Evolutionary conservation across 2,329 filamentous ascomycete species (phyloP).

Genomic region (Aspergillus ochraceoroseus): DNA sequence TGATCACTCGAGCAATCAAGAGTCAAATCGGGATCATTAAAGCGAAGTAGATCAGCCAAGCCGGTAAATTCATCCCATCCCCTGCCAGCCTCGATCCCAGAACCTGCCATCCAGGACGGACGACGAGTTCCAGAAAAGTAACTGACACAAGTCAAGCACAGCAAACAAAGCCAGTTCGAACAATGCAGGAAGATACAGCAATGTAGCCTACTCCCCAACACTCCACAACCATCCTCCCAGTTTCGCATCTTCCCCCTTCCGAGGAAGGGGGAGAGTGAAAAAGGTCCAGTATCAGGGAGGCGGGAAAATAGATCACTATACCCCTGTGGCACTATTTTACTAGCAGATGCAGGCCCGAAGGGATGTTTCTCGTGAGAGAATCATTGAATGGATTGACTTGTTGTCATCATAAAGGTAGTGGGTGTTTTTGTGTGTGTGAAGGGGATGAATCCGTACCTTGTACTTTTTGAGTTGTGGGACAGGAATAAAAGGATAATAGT

Average conservation of each 20-base stretch:
- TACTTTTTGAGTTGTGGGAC: background rate
- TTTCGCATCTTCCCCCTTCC: constrained; percentile 9
- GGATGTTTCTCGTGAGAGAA: constrained; percentile 40
- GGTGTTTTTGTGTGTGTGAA: constrained; percentile 8
- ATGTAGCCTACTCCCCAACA: constrained; percentile 25
- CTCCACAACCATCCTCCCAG: constrained; percentile 47
- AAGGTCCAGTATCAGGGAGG: constrained; percentile 47
- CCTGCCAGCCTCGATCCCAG: constrained; percentile 31
- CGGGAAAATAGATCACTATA: constrained; percentile 27
- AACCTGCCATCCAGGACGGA: constrained; percentile 39
- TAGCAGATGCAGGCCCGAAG: constrained; percentile 29
- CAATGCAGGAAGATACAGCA: constrained; percentile 21
- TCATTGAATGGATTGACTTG: constrained; percentile 62
- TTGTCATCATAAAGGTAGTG: constrained; percentile 51
- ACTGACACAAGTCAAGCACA: constrained; percentile 37
- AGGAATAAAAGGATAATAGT: background rate
- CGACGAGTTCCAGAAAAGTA: constrained; percentile 25
- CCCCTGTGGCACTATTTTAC: constrained; percentile 17
- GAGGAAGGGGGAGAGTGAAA: constrained; percentile 18
- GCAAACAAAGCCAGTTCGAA: constrained; percentile 20
- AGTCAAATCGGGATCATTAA: constrained; percentile 10
- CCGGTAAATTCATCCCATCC: constrained; percentile 45
- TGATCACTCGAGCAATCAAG: too few species aligned
- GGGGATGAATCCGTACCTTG: constrained; percentile 26
- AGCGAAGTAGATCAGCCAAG: constrained; percentile 34